Conservation (phyloP, 306 rosid genomes). For the Pyrus pyrifolia region DNA sequence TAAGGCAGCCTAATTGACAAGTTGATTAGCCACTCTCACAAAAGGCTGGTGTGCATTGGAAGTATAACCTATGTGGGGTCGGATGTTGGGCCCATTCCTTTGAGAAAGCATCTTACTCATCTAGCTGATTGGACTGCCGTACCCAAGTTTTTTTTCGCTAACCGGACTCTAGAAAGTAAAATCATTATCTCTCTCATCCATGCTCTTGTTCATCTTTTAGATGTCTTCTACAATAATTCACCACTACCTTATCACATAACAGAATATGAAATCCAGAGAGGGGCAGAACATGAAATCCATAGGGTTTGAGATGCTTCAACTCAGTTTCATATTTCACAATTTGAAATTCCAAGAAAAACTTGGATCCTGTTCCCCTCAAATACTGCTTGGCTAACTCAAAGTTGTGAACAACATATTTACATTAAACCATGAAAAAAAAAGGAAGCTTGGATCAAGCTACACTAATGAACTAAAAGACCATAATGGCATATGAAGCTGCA, state of each 20-base stretch:
- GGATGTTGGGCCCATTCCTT: not conserved
- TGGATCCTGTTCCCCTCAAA: conserved; percentile 25
- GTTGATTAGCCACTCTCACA: not conserved
- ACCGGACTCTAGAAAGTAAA: not conserved
- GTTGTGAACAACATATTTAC: conserved; percentile 55
- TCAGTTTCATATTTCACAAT: conserved; percentile 14
- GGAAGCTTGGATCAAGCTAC: conserved; percentile 21
- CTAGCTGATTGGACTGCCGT: not conserved
- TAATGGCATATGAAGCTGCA: conserved; percentile 27
- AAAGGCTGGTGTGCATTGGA: not conserved
- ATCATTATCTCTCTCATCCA: not conserved
- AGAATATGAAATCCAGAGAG: not conserved
- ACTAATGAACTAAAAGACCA: conserved; percentile 29
- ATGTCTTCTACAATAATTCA: conserved; percentile 13
- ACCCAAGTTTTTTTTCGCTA: not conserved
- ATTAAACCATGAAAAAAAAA: conserved; percentile 22
- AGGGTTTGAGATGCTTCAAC: conserved; percentile 14
- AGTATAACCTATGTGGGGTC: not conserved
- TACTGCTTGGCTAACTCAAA: conserved; percentile 23
- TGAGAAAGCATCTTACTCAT: too few species aligned
- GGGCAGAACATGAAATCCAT: not conserved
- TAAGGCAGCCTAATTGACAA: not conserved
- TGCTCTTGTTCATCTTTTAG: not conserved
- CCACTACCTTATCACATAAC: not conserved
- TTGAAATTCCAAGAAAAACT: conserved; percentile 18